A percentile compares a stretch with the other conserved stretches of the same genome.
These are phyloP conservation scores for Hypoxylon perforatum DNA, from an alignment of 495 filamentous ascomycete genomes.

Conservation along the genomic window DNA sequence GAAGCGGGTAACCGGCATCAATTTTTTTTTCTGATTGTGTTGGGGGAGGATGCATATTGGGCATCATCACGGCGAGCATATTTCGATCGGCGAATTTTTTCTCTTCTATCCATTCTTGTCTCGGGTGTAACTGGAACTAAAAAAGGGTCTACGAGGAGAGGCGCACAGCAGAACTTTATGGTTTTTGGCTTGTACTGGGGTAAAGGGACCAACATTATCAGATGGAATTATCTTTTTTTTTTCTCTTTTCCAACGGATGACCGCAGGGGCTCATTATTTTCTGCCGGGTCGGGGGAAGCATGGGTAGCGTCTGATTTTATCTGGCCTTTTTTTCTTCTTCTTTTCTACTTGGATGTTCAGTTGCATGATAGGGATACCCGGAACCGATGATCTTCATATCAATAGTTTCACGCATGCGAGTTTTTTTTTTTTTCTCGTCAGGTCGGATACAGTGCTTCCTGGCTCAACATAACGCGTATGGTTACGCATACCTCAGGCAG, in stretches of 20 bases:
- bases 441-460: constrained; percentile 5
- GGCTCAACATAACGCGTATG: neutral
- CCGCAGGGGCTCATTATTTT: constrained; percentile 12
- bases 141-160: constrained; percentile 16
- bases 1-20: constrained; percentile 18
- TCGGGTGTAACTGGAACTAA: constrained; percentile 32
- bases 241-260: too few species aligned
- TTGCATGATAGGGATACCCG: constrained; percentile 40
- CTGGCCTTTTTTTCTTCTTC: constrained; percentile 9
- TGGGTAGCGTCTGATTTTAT: constrained; percentile 21
- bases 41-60: constrained; percentile 12
- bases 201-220: constrained; percentile 33
- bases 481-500: neutral
- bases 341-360: constrained; percentile 5
- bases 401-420: neutral
- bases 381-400: constrained; percentile 30
- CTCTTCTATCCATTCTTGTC: constrained; percentile 15
- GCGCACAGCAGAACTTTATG: constrained; percentile 28
- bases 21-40: constrained; percentile 12
- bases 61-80: constrained; percentile 10
- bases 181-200: constrained; percentile 18
- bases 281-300: constrained; percentile 13
- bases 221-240: constrained; percentile 23
- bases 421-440: neutral
- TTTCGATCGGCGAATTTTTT: constrained; percentile 21